Percentiles rank a stretch among this genome's conserved stretches.
Conservation (phyloP, 495 filamentous ascomycete species). For the Thermothielavioides terrestris region DNA sequence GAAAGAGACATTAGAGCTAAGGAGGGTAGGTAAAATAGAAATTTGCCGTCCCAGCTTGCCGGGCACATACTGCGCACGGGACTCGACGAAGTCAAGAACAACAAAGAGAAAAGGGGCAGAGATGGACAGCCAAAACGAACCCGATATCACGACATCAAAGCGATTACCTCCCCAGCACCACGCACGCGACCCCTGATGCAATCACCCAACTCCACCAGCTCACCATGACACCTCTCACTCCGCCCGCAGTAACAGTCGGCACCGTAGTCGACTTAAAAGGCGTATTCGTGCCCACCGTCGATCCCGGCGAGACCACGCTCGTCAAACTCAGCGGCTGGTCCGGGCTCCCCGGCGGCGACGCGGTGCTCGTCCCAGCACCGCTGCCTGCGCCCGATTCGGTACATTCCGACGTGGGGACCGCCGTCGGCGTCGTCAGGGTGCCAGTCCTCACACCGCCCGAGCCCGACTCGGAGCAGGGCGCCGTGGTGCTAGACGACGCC, state of each 20-base stretch:
- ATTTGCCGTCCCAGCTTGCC: too few species aligned
- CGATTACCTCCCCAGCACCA: background rate
- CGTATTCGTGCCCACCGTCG: background rate
- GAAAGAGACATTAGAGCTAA: background rate
- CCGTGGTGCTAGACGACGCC: background rate
- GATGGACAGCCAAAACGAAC: background rate
- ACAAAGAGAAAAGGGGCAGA: background rate
- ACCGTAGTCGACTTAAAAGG: constrained; percentile 2
- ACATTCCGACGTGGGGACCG: background rate
- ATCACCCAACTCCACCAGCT: background rate
- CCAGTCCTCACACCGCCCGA: background rate
- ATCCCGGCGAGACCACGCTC: background rate
- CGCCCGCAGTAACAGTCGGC: constrained; percentile 9
- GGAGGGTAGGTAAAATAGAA: background rate
- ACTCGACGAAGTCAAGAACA: background rate
- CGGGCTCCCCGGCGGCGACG: background rate
- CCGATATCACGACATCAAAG: too few species aligned
- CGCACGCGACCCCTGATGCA: background rate
- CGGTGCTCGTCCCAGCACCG: background rate
- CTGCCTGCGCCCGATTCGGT: too few species aligned
- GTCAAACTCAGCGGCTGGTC: background rate
- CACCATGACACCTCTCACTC: background rate
- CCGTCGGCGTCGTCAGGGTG: background rate
- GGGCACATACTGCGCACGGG: too few species aligned
- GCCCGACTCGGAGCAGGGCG: background rate